A percentile compares a stretch with the other conserved stretches of the same genome.
phyloP scores from a whole-genome alignment of 169 alveolate species.

The Fabrea salina region DNA sequence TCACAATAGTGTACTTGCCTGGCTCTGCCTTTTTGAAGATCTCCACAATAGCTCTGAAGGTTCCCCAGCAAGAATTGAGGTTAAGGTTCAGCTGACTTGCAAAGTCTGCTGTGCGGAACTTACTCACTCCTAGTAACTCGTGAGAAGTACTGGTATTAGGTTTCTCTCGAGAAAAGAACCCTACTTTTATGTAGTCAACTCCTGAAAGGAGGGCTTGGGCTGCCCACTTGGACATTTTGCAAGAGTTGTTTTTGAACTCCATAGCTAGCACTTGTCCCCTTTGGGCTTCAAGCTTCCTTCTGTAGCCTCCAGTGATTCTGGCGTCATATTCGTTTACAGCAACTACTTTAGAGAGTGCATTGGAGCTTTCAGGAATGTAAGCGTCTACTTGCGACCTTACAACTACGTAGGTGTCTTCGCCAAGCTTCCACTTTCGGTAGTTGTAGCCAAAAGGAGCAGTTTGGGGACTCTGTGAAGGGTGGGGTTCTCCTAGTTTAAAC shows the following conservation, averaged over 20 bases:
- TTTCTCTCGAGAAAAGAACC: neutral
- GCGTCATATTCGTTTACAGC: constrained; percentile 31
- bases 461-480: neutral
- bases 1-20: constrained; percentile 16
- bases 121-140: neutral
- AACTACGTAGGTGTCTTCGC: neutral
- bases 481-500: neutral
- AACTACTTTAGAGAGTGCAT: neutral
- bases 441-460: neutral
- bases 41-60: constrained; percentile 9
- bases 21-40: neutral
- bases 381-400: constrained; percentile 31
- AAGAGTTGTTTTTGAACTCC: constrained; percentile 26
- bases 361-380: neutral
- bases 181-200: constrained; percentile 17
- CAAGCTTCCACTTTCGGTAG: constrained; percentile 15
- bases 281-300: neutral
- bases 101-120: constrained; percentile 1
- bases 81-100: neutral
- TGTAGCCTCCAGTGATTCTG: constrained; percentile 16
- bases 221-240: constrained; percentile 32
- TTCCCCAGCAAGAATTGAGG: constrained; percentile 24
- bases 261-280: neutral
- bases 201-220: constrained; percentile 7
- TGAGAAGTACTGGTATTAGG: neutral